Conservation (phyloP, 768 basidiomycete genomes). For the Rhodosporidiobolus odoratus region DNA sequence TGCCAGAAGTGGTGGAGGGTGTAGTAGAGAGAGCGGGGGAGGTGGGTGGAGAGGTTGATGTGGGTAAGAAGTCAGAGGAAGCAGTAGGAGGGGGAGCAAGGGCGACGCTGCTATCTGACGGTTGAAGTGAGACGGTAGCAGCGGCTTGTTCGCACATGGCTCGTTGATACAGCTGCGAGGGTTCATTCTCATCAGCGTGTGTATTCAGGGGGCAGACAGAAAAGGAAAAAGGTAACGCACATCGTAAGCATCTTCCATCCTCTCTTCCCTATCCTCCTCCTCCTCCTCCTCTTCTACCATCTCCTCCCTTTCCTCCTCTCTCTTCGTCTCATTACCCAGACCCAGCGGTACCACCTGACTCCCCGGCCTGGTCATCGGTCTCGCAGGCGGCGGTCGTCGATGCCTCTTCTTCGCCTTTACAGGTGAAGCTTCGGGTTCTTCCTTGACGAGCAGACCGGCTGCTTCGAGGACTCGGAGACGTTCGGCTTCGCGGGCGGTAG, state of each 20-base stretch:
- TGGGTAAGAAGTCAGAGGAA: neutral
- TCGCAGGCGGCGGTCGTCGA: slow-evolving; percentile 25
- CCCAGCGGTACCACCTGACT: neutral
- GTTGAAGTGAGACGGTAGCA: neutral
- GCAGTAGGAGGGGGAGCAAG: neutral
- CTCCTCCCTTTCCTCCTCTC: neutral
- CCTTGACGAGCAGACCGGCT: slow-evolving; percentile 72
- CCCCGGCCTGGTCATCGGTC: slow-evolving; percentile 29
- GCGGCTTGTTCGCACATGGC: slow-evolving; percentile 28
- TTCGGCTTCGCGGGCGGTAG: slow-evolving; percentile 60
- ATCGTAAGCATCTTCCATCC: slow-evolving; percentile 38
- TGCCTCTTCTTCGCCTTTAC: slow-evolving; percentile 16
- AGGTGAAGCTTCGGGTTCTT: slow-evolving; percentile 14
- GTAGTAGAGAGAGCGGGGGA: slow-evolving; percentile 1
- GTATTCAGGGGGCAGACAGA: too few species aligned
- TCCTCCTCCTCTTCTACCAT: slow-evolving; percentile 9
- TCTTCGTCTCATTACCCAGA: too few species aligned
- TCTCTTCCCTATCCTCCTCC: slow-evolving; percentile 23
- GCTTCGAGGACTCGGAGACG: slow-evolving; percentile 77
- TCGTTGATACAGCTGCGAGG: slow-evolving; percentile 30
- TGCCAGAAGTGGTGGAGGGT: neutral
- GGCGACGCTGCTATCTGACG: neutral
- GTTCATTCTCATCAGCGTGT: neutral
- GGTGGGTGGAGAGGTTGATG: neutral
- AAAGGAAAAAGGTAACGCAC: neutral